These are phyloP conservation scores for Cryomyces antarcticus DNA, from an alignment of 495 filamentous ascomycete genomes.

Conservation along the genomic window DNA sequence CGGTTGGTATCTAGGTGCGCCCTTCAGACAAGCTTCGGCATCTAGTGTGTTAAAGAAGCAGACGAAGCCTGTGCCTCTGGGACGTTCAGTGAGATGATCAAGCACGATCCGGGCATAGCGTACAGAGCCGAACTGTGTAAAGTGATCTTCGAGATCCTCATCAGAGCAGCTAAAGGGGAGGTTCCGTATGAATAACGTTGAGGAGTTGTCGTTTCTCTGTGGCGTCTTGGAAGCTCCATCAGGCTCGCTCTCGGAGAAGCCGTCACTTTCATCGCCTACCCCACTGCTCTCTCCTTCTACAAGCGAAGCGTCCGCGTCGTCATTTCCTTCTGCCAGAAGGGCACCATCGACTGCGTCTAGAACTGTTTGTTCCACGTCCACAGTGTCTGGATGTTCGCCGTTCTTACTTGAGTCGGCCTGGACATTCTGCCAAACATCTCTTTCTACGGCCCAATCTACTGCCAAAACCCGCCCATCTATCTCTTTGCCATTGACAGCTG, in stretches of 20 bases:
- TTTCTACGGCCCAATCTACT: slow-evolving; percentile 94
- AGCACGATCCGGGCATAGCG: slow-evolving; percentile 79
- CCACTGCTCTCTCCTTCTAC: slow-evolving; percentile 18
- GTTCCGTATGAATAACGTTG: slow-evolving; percentile 84
- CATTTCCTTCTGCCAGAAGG: slow-evolving; percentile 1
- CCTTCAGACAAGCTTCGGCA: slow-evolving; percentile 46
- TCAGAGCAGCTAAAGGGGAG: slow-evolving; percentile 74
- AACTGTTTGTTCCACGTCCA: slow-evolving; percentile 15
- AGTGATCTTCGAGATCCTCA: slow-evolving; percentile 60
- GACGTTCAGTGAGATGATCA: slow-evolving; percentile 62
- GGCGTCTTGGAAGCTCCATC: slow-evolving; percentile 11
- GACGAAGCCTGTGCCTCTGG: slow-evolving; percentile 85
- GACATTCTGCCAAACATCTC: slow-evolving; percentile 55
- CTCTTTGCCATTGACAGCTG: slow-evolving; percentile 67
- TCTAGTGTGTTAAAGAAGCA: slow-evolving; percentile 70
- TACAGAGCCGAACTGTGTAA: slow-evolving; percentile 60
- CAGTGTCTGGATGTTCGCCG: no score
- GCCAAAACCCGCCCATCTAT: slow-evolving; percentile 73
- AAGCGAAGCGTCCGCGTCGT: slow-evolving; percentile 17
- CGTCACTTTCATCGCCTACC: slow-evolving; percentile 18
- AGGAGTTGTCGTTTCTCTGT: slow-evolving; percentile 30
- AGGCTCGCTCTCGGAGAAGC: slow-evolving; percentile 12
- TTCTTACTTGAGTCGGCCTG: slow-evolving; percentile 25
- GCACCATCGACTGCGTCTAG: slow-evolving; percentile 21
- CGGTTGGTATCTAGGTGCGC: slow-evolving; percentile 33